Conservation (phyloP, 768 basidiomycete genomes). For the Naematelia encephala region DNA sequence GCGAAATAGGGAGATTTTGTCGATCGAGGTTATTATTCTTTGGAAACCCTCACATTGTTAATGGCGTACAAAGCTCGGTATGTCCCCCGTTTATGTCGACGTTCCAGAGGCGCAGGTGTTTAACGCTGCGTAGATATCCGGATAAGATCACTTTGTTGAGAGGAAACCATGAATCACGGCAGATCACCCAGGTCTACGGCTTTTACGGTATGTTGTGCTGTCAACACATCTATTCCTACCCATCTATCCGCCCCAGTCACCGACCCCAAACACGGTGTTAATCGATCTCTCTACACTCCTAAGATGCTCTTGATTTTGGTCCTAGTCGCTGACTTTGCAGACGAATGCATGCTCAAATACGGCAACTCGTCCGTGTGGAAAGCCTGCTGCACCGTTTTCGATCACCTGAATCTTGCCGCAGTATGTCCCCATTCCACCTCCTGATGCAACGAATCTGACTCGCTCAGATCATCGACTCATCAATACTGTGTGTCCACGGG, state of each 20-base stretch:
- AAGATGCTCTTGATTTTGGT: too few species aligned
- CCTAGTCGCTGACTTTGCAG: constrained; percentile 52
- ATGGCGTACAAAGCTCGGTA: constrained; percentile 75
- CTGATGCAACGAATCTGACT: not conserved
- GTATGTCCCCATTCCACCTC: constrained; percentile 54
- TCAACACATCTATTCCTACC: not conserved
- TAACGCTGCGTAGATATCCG: constrained; percentile 94
- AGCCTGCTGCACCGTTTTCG: constrained; percentile 93
- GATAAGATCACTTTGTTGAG: constrained; percentile 96
- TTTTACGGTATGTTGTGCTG: constrained; percentile 71
- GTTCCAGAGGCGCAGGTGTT: constrained; percentile 60
- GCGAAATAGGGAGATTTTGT: constrained; percentile 78
- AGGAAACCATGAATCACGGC: constrained; percentile 97
- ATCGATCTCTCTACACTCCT: not conserved
- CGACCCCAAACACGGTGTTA: too few species aligned
- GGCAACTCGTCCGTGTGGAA: constrained; percentile 95
- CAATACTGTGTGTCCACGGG: constrained; percentile 89
- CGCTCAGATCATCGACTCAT: constrained; percentile 85
- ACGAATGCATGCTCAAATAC: constrained; percentile 98
- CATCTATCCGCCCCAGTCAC: not conserved
- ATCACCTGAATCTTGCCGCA: constrained; percentile 90
- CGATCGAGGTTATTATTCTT: constrained; percentile 97
- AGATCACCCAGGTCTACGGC: constrained; percentile 99
- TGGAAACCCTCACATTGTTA: constrained; percentile 94
- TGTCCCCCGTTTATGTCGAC: constrained; percentile 1